phyloP scores from a whole-genome alignment of 306 rosid species.

The Cicer pinnatifidum region DNA sequence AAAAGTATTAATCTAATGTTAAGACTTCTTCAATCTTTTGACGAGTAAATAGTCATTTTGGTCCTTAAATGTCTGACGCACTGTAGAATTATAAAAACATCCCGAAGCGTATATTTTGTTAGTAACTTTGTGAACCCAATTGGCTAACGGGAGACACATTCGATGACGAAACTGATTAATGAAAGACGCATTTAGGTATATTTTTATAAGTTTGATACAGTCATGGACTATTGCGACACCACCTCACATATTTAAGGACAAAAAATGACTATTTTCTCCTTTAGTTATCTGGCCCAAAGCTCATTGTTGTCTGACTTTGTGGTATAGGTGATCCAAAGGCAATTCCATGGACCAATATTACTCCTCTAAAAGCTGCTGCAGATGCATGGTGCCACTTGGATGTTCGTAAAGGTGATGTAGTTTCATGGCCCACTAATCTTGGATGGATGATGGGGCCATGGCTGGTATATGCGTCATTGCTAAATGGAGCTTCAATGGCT shows the following conservation, averaged over 20 bases:
- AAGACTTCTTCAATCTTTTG: constrained; percentile 3
- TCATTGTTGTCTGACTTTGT: constrained; percentile 42
- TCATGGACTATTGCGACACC: no score
- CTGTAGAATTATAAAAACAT: no score
- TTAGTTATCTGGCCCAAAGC: constrained; percentile 24
- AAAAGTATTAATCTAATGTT: constrained; percentile 22
- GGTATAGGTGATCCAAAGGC: constrained; percentile 94
- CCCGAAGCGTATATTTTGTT: no score
- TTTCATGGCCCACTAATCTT: constrained; percentile 96
- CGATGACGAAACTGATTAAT: no score
- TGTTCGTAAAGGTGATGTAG: constrained; percentile 76
- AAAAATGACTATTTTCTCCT: not conserved
- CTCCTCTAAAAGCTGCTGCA: constrained; percentile 94
- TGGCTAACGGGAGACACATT: no score
- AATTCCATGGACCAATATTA: constrained; percentile 85
- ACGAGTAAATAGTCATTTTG: no score
- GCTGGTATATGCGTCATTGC: constrained; percentile 89
- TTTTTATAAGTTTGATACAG: no score
- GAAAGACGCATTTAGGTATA: no score
- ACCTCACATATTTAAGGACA: no score
- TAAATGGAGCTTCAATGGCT: constrained; percentile 94
- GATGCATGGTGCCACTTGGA: constrained; percentile 97
- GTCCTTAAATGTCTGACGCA: no score
- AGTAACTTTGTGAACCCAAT: no score
- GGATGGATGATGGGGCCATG: constrained; percentile 99